Conservation (phyloP, 345 rosid genomes). For the Brassica incana region DNA sequence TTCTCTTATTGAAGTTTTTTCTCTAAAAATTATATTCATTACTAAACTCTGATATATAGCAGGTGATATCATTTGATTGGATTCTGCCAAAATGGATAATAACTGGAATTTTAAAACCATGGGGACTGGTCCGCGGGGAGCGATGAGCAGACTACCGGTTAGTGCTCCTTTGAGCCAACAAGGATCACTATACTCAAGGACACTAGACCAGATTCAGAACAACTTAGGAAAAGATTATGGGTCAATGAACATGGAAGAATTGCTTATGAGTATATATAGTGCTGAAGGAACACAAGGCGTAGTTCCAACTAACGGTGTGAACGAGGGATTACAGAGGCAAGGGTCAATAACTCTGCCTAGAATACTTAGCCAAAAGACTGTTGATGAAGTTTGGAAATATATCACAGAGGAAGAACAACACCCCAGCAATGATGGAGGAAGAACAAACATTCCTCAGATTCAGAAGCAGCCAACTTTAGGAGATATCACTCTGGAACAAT, state of each 20-base stretch:
- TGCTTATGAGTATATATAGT: conserved; percentile 57
- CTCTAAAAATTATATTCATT: conserved; percentile 13
- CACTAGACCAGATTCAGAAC: conserved; percentile 70
- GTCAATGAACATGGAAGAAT: conserved; percentile 84
- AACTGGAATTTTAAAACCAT: conserved; percentile 56
- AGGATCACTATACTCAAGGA: conserved; percentile 63
- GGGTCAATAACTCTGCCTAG: conserved; percentile 71
- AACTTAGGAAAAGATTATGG: conserved; percentile 71
- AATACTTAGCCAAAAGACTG: conserved; percentile 70
- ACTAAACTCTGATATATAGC: neutral
- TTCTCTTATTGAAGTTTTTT: neutral
- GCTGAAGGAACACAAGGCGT: conserved; percentile 59
- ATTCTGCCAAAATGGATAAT: conserved; percentile 49
- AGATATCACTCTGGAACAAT: conserved; percentile 83
- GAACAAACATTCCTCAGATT: conserved; percentile 39
- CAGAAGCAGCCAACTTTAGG: conserved; percentile 77
- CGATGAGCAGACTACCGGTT: conserved; percentile 2
- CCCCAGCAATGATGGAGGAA: conserved; percentile 30
- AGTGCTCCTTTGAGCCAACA: conserved; percentile 45
- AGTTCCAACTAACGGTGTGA: neutral
- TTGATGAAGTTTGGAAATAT: conserved; percentile 80
- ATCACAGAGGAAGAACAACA: conserved; percentile 47
- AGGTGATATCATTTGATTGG: neutral
- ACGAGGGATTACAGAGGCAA: conserved; percentile 55
- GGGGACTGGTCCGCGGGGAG: conserved; percentile 31